Evolutionary conservation across 768 basidiomycete species (phyloP), one percentile per base, ranked within the genome.

Genomic region (Naganishia randhawae): DNA sequence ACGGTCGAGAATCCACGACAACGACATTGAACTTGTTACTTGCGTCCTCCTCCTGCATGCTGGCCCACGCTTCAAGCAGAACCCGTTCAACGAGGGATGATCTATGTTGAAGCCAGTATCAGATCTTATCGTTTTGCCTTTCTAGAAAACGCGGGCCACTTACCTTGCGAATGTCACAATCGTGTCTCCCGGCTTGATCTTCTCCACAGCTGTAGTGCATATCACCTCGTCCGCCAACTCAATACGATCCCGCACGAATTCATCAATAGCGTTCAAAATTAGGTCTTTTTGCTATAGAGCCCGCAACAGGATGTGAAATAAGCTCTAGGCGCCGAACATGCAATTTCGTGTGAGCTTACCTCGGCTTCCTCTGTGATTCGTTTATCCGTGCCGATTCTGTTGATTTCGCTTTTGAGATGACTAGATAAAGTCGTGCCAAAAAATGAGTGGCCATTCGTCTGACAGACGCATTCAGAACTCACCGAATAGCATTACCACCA

Each of bases 81-180:
- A 92, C 88, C 73, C 91, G 90, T 78, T 98, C 92, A 3, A 98
- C 92, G 0, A 97, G 87, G 0, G 94, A 97, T 17, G 94, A 97
- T 79, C 94, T 95, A 67, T 37, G 11, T 45, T 42, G 35, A 29
- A 52, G 22, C 35, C 19, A 39, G 42, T 63, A 27, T 19, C 19
- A 31, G 14, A 1, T 17, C 3, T 19, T 5, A 25, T 22, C 8
- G 14, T 1, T 10, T 54, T 29, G 2, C 7, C 29, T 22, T 6
- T 17, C 42, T 1, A 48, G 9, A n/a, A 33, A 27, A n/a, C n/a
- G n/a, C n/a, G 50, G 7, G n/a, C 10, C 7, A 71, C 75, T 69
- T 71, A 92, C 92, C 92, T 86, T 29, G 93, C 93, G 80, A 91
- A 99, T 16, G 93, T 94, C 50, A 99, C 83, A 63, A 99, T 87